phyloP scores from a whole-genome alignment of 179 eudicot species.

The Amaranthus tricolor region DNA sequence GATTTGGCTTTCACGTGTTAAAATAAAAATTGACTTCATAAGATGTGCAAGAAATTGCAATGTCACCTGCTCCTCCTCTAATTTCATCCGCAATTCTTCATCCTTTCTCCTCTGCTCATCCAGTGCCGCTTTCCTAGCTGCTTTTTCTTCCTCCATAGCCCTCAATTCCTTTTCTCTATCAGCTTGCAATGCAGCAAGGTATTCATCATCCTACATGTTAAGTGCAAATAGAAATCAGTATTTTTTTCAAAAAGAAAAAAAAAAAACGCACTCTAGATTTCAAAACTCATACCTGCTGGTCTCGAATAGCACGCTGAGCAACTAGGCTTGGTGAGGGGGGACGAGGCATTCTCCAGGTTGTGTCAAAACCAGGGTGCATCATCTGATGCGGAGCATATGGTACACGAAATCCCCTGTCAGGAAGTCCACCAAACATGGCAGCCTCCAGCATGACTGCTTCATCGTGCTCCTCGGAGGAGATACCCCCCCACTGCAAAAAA shows the following conservation, averaged over 20 bases:
- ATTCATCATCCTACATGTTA: slow-evolving; percentile 79
- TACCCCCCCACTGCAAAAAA: slow-evolving; percentile 87
- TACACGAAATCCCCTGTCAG: slow-evolving; percentile 53
- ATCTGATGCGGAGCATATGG: slow-evolving; percentile 56
- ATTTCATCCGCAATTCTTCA: slow-evolving; percentile 54
- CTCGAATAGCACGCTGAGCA: slow-evolving; percentile 81
- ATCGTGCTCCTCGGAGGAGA: slow-evolving; percentile 90
- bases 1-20: background rate
- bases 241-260: background rate
- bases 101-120: slow-evolving; percentile 64
- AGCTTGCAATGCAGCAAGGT: slow-evolving; percentile 92
- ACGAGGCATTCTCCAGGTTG: slow-evolving; percentile 52
- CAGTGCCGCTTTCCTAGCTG: slow-evolving; percentile 65
- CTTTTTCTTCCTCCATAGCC: slow-evolving; percentile 64
- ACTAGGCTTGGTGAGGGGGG: slow-evolving; percentile 84
- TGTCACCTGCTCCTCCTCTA: slow-evolving; percentile 75
- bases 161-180: slow-evolving; percentile 82
- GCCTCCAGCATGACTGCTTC: slow-evolving; percentile 99
- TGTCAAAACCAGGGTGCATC: slow-evolving; percentile 46
- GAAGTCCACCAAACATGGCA: slow-evolving; percentile 93
- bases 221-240: slow-evolving; percentile 1
- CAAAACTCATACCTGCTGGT: slow-evolving; percentile 66
- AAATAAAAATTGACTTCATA: background rate
- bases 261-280: background rate
- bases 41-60: slow-evolving; percentile 9